phyloP scores from a whole-genome alignment of 306 rosid species.

The Psophocarpus tetragonolobus region DNA sequence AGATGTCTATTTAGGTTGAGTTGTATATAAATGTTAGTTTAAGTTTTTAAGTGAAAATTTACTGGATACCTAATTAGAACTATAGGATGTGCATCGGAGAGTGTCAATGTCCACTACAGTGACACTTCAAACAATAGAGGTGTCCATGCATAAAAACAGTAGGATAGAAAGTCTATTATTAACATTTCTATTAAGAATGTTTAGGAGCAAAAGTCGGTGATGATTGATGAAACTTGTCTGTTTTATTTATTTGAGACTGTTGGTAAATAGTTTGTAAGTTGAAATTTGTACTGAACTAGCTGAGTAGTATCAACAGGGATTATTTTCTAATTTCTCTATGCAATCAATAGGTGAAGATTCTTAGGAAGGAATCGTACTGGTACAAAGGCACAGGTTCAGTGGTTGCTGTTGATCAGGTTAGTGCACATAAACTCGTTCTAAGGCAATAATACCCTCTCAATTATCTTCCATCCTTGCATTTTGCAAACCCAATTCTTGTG shows the following conservation, averaged over 20 bases:
- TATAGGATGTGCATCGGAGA: too few relatives aligned
- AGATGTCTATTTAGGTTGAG: too few relatives aligned
- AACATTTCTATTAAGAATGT: neutral
- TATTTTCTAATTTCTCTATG: conserved; percentile 22
- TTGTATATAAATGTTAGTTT: too few relatives aligned
- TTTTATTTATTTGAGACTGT: neutral
- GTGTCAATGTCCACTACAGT: too few relatives aligned
- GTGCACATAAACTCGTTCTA: neutral
- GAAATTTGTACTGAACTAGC: neutral
- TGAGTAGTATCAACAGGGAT: neutral
- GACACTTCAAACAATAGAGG: too few relatives aligned
- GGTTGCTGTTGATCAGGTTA: conserved; percentile 79
- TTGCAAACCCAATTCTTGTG: neutral
- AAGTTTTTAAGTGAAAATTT: too few relatives aligned
- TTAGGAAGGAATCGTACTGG: conserved; percentile 80
- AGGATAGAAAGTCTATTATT: neutral
- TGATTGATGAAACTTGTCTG: neutral
- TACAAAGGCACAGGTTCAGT: conserved; percentile 71
- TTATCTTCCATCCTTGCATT: neutral
- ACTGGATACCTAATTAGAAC: too few relatives aligned
- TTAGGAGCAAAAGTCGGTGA: neutral
- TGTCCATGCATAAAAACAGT: too few relatives aligned
- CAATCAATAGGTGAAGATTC: conserved; percentile 63
- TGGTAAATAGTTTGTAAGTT: neutral
- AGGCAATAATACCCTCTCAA: neutral